Evolutionary conservation across 192 early-diverging fungal species (phyloP).

Genomic region (Anaeromyces robustus): DNA sequence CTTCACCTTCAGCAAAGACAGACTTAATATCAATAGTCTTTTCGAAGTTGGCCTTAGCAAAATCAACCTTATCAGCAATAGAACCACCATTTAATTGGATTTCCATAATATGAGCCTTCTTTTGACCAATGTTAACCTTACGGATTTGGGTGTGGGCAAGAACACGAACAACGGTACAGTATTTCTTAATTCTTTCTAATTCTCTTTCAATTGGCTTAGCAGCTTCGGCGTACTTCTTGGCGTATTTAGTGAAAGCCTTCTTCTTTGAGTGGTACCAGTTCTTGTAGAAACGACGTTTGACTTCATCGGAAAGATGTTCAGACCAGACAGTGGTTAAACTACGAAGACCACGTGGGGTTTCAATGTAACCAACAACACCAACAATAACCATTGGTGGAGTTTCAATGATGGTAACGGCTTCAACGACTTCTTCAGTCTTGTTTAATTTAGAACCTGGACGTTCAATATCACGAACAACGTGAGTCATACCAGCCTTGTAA

Average conservation of each 20-base stretch:
- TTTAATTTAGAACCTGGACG: constrained; percentile 98
- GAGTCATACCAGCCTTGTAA: constrained; percentile 99
- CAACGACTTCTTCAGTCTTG: constrained; percentile 98
- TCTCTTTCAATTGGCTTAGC: constrained; percentile 74
- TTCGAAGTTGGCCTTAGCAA: constrained; percentile 94
- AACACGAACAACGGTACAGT: constrained; percentile 93
- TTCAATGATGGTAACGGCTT: constrained; percentile 97
- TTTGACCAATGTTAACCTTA: constrained; percentile 90
- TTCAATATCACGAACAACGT: constrained; percentile 98
- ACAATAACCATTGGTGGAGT: constrained; percentile 93
- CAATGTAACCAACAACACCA: constrained; percentile 98
- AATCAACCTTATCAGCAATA: constrained; percentile 93
- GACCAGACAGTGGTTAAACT: constrained; percentile 99
- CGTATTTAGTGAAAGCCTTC: constrained; percentile 99
- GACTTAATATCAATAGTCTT: constrained; percentile 76
- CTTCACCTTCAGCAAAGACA: constrained; percentile 97
- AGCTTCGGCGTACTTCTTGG: constrained; percentile 79
- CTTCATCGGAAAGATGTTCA: constrained; percentile 91
- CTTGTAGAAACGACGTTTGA: constrained; percentile 99
- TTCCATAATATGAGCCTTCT: constrained; percentile 99
- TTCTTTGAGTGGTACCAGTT: constrained; percentile 99
- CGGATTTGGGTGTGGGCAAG: constrained; percentile 94
- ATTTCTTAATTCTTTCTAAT: constrained; percentile 98
- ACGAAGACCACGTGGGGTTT: constrained; percentile 95
- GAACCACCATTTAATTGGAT: constrained; percentile 98